Evolutionary conservation across 495 filamentous ascomycete species (phyloP).

Genomic region (Schizothecium vesticola): DNA sequence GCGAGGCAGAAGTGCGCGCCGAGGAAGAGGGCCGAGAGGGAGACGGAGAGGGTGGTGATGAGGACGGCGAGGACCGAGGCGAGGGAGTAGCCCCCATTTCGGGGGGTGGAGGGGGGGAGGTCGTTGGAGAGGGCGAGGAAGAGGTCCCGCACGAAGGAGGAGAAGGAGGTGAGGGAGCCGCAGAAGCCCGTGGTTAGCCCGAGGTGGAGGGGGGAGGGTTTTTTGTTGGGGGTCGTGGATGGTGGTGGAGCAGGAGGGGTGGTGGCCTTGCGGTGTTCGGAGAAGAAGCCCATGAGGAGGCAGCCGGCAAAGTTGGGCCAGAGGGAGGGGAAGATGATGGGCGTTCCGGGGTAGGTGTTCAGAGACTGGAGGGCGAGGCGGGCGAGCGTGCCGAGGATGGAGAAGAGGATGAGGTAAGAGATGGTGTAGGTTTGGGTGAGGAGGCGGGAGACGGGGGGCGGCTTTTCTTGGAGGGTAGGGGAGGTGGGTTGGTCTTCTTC

Average conservation of each 20-base stretch:
- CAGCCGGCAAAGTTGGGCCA: constrained; percentile 92
- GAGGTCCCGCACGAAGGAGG: constrained; percentile 76
- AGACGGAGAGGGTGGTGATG: constrained; percentile 62
- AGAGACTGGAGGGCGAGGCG: constrained; percentile 77
- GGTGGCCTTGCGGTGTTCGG: constrained; percentile 60
- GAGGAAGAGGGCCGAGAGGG: constrained; percentile 59
- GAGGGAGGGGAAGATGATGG: constrained; percentile 65
- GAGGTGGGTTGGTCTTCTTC: neutral
- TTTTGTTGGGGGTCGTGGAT: constrained; percentile 49
- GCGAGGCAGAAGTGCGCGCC: constrained; percentile 75
- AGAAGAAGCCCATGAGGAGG: constrained; percentile 78
- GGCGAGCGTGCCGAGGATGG: constrained; percentile 79
- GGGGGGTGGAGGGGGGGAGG: constrained; percentile 33
- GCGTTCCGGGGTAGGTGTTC: constrained; percentile 74
- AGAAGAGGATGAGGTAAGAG: constrained; percentile 81
- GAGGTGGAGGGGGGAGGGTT: constrained; percentile 83
- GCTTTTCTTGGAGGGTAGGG: neutral
- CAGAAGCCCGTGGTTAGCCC: constrained; percentile 92
- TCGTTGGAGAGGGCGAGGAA: constrained; percentile 83
- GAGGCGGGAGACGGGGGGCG: constrained; percentile 40
- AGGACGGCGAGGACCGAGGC: constrained; percentile 70
- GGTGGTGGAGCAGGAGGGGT: neutral
- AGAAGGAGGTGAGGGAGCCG: constrained; percentile 89
- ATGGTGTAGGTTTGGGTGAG: constrained; percentile 71
- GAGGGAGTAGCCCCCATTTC: constrained; percentile 79